Conservation (phyloP, 2,329 filamentous ascomycete genomes). For the Parastagonospora nodorum region DNA sequence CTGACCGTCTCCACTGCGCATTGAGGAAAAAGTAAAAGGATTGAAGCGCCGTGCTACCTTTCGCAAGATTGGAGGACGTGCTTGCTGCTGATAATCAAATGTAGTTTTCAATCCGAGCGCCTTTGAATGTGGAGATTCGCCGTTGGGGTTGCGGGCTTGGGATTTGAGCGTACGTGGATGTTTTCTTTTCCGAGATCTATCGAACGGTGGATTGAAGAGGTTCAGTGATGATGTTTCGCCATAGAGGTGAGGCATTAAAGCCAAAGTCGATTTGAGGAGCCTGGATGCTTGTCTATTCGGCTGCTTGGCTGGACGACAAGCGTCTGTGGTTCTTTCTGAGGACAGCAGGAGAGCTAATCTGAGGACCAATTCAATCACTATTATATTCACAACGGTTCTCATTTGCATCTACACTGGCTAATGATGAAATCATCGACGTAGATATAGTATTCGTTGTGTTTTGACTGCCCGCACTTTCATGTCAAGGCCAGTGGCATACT, state of each 20-base stretch:
- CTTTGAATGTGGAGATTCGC: slow-evolving; percentile 33
- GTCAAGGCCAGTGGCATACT: not conserved
- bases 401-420: not conserved
- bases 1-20: slow-evolving; percentile 35
- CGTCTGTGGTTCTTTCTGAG: slow-evolving; percentile 35
- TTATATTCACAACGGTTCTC: not conserved
- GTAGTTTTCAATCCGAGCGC: slow-evolving; percentile 47
- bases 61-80: slow-evolving; percentile 20
- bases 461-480: not conserved
- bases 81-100: slow-evolving; percentile 33
- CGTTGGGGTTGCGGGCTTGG: slow-evolving; percentile 18
- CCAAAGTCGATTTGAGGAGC: slow-evolving; percentile 42
- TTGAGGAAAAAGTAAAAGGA: slow-evolving; percentile 40
- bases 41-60: slow-evolving; percentile 34
- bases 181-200: slow-evolving; percentile 10
- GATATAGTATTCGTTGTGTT: not conserved
- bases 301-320: slow-evolving; percentile 14
- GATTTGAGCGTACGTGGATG: slow-evolving; percentile 14
- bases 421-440: not conserved
- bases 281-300: slow-evolving; percentile 17
- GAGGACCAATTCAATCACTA: slow-evolving; percentile 25
- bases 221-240: slow-evolving; percentile 42
- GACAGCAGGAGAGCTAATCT: slow-evolving; percentile 45
- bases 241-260: slow-evolving; percentile 36
- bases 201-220: slow-evolving; percentile 22